phyloP scores from a whole-genome alignment of 108 stramenopile genomes.

The Cyclotella atomus region DNA sequence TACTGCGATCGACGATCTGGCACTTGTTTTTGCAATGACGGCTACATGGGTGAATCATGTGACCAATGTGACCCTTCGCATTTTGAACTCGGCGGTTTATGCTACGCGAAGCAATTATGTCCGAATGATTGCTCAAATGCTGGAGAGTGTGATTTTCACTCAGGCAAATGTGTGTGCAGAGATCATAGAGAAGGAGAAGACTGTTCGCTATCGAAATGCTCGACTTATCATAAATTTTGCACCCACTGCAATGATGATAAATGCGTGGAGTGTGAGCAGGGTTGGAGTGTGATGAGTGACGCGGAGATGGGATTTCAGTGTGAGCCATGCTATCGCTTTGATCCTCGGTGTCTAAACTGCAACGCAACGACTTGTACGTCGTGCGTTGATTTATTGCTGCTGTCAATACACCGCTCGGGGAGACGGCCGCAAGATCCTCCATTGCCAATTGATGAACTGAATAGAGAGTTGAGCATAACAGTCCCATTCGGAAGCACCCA shows the following conservation, averaged over 20 bases:
- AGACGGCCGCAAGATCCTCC: slow-evolving; percentile 58
- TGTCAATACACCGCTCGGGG: slow-evolving; percentile 75
- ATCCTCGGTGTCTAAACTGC: slow-evolving; percentile 75
- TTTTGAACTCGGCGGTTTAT: slow-evolving; percentile 53
- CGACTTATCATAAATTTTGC: slow-evolving; percentile 54
- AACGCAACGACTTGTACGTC: slow-evolving; percentile 55
- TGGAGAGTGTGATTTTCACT: slow-evolving; percentile 70
- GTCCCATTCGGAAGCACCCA: slow-evolving; percentile 76
- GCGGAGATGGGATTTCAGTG: slow-evolving; percentile 37
- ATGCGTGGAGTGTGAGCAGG: slow-evolving; percentile 66
- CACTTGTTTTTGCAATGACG: slow-evolving; percentile 77
- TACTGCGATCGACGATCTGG: slow-evolving; percentile 86
- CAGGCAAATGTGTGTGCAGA: slow-evolving; percentile 69
- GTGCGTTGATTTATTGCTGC: slow-evolving; percentile 70
- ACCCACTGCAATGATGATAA: slow-evolving; percentile 50
- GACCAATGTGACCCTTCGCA: slow-evolving; percentile 60
- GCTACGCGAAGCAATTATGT: slow-evolving; percentile 70
- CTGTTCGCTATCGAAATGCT: slow-evolving; percentile 60
- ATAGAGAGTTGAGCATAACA: slow-evolving; percentile 61
- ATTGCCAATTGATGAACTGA: slow-evolving; percentile 71
- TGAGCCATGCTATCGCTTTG: slow-evolving; percentile 60
- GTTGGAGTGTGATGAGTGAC: slow-evolving; percentile 49
- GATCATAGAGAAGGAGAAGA: slow-evolving; percentile 61
- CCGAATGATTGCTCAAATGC: slow-evolving; percentile 72
- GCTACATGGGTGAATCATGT: slow-evolving; percentile 78